Evolutionary conservation across 768 basidiomycete genomes (phyloP).

Genomic region (Leccinum pellstonianum): DNA sequence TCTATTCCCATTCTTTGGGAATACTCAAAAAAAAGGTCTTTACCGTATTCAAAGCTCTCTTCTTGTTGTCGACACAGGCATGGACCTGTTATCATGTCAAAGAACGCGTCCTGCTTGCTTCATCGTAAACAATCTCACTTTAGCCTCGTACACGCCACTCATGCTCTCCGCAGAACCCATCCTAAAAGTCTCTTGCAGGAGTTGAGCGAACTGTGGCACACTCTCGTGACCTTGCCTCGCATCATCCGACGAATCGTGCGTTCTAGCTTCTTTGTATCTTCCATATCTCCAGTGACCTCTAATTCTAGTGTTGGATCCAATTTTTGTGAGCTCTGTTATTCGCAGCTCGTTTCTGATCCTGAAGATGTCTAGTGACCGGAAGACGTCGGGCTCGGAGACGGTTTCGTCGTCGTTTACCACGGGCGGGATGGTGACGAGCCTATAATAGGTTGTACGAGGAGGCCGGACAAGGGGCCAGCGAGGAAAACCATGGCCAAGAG

Average conservation of each 20-base stretch:
- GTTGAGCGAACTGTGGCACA: conserved; percentile 67
- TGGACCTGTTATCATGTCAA: conserved; percentile 60
- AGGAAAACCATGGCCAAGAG: conserved; percentile 89
- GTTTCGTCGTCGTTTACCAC: too few species aligned
- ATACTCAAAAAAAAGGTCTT: conserved; percentile 82
- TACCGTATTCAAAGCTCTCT: conserved; percentile 65
- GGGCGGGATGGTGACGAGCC: conserved; percentile 40
- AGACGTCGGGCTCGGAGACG: too few species aligned
- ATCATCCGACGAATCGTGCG: conserved; percentile 80
- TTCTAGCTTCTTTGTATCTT: conserved; percentile 16
- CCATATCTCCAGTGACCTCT: conserved; percentile 8
- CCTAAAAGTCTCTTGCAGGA: conserved; percentile 40
- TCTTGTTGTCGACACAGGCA: conserved; percentile 65
- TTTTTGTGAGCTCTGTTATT: conserved; percentile 60
- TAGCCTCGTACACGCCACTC: neutral
- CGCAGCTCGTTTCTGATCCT: neutral
- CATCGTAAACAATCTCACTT: conserved; percentile 21
- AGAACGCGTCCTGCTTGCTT: conserved; percentile 65
- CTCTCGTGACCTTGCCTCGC: conserved; percentile 64
- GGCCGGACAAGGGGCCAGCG: conserved; percentile 86
- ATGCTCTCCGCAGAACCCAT: conserved; percentile 12
- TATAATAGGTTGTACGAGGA: conserved; percentile 89
- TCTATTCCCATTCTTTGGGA: conserved; percentile 72
- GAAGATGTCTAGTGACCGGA: conserved; percentile 39
- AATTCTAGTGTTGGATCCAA: conserved; percentile 66